Conservation (phyloP, 2,329 filamentous ascomycete genomes). For the Colletotrichum sp. region DNA sequence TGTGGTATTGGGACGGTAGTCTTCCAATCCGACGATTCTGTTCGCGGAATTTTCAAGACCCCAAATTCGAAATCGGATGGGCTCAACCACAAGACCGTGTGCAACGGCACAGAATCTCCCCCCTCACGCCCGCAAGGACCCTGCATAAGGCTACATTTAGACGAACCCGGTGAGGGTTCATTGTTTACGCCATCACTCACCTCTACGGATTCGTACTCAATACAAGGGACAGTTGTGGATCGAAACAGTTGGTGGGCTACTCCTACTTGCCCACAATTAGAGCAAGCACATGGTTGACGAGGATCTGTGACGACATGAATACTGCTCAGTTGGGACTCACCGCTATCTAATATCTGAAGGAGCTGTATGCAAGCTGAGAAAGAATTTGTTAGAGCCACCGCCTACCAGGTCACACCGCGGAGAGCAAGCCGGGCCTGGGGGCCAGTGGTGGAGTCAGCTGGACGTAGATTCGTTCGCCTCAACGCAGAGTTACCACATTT, state of each 20-base stretch:
- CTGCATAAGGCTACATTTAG: slow-evolving; percentile 15
- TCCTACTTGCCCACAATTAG: background rate
- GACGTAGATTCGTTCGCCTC: background rate
- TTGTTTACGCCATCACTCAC: background rate
- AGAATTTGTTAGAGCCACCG: slow-evolving; percentile 10
- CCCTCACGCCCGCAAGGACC: background rate
- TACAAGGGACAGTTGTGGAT: background rate
- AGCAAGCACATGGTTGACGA: background rate
- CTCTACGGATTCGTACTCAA: background rate
- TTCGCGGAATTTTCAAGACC: background rate
- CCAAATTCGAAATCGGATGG: background rate
- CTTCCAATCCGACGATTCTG: background rate
- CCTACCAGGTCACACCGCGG: background rate
- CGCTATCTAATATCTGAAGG: background rate
- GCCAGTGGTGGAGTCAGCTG: background rate
- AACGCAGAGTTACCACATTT: background rate
- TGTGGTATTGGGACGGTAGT: background rate
- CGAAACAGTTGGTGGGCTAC: background rate
- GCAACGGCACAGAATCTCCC: background rate
- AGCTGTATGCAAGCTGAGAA: background rate
- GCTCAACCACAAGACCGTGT: background rate
- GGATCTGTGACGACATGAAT: background rate
- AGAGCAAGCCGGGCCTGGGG: background rate
- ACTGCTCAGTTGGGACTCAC: background rate
- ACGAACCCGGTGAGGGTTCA: background rate